A percentile compares a stretch with the other conserved stretches of the same genome.
Evolutionary conservation across 192 early-diverging fungal genomes (phyloP).

Genomic region (Umbelopsis sp.): DNA sequence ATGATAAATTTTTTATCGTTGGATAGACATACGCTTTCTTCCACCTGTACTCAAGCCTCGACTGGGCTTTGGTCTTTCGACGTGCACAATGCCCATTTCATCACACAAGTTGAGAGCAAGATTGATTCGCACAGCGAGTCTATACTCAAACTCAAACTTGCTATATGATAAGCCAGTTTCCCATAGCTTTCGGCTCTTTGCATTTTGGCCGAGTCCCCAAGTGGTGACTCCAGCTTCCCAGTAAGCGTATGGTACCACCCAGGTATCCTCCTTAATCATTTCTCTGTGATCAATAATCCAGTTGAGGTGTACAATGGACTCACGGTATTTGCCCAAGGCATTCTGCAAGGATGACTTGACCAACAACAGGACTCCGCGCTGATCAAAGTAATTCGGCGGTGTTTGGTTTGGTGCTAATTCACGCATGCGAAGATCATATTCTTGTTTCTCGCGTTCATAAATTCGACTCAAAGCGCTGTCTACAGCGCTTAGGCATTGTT

Average conservation of each 20-base stretch:
- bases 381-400: slow-evolving; percentile 46
- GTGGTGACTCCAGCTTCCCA: slow-evolving; percentile 57
- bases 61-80: slow-evolving; percentile 18
- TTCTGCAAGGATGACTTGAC: slow-evolving; percentile 56
- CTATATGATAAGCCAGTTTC: slow-evolving; percentile 45
- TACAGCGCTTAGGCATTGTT: slow-evolving; percentile 34
- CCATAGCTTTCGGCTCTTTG: slow-evolving; percentile 46
- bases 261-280: slow-evolving; percentile 44
- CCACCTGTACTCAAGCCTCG: slow-evolving; percentile 37
- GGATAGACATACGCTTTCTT: slow-evolving; percentile 41
- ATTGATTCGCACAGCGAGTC: slow-evolving; percentile 40
- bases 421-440: slow-evolving; percentile 38
- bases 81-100: slow-evolving; percentile 36
- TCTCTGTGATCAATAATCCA: slow-evolving; percentile 55
- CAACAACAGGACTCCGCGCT: slow-evolving; percentile 47
- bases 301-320: slow-evolving; percentile 47
- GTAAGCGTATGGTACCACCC: slow-evolving; percentile 58
- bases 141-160: slow-evolving; percentile 57
- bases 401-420: slow-evolving; percentile 37
- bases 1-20: slow-evolving; percentile 10
- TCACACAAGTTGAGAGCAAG: slow-evolving; percentile 37
- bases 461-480: slow-evolving; percentile 33
- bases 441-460: slow-evolving; percentile 44
- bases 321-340: slow-evolving; percentile 42
- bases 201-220: slow-evolving; percentile 45